phyloP scores from a whole-genome alignment of 177 flowering plant genomes.

The Vitis hybrid region DNA sequence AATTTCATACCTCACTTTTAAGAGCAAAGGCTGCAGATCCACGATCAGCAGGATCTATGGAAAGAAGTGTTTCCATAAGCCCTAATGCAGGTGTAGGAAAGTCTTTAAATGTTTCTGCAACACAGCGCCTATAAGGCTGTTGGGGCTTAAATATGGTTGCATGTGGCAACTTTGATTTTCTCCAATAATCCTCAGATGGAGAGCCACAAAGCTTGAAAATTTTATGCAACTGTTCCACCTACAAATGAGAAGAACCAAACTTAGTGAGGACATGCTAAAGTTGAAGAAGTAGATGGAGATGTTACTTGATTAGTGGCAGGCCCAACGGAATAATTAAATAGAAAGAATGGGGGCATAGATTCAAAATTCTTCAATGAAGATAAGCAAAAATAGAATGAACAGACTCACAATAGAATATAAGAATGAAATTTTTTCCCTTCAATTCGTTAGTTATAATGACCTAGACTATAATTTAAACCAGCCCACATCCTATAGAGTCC shows the following conservation, averaged over 20 bases:
- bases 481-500: no score
- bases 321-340: no score
- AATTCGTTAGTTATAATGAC: no score
- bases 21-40: slow-evolving; percentile 83
- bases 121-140: slow-evolving; percentile 86
- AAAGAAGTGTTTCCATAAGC: slow-evolving; percentile 76
- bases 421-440: no score
- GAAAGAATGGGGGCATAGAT: no score
- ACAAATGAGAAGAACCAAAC: slow-evolving; percentile 14
- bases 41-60: slow-evolving; percentile 91
- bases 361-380: no score
- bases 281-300: no score
- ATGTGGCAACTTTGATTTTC: slow-evolving; percentile 91
- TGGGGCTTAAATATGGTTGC: slow-evolving; percentile 97
- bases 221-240: slow-evolving; percentile 98
- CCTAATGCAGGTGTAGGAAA: slow-evolving; percentile 84
- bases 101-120: slow-evolving; percentile 84
- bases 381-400: no score
- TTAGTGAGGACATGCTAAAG: not conserved
- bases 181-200: slow-evolving; percentile 97
- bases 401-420: no score
- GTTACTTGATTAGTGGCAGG: no score
- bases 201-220: slow-evolving; percentile 99
- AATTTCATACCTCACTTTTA: slow-evolving; percentile 66
- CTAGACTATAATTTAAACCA: no score